Evolutionary conservation across 1,284 basidiomycete genomes (phyloP), one percentile per base, ranked within the genome.

Genomic region (Volvariella volvacea): DNA sequence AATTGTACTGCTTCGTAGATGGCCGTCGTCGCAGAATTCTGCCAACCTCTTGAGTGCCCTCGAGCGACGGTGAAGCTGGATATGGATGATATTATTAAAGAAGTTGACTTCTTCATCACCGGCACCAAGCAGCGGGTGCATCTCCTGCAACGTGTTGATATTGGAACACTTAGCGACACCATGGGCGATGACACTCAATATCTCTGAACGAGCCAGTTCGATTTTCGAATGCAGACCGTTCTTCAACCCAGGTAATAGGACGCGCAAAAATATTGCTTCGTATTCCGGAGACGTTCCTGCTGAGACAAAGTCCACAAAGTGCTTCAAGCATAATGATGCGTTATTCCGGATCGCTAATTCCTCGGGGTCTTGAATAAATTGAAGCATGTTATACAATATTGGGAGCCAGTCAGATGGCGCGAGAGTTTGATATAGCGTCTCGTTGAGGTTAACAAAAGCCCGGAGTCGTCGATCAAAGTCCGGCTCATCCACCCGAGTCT

Each of bases 21-120:
- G 68, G 1, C 81, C 81, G 44, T 81, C 75, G n/a, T 84, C 78
- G 45, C 83, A 85, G 44, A 84, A 78, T 40, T 97, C 92, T 0
- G 82, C 83, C 10, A 99, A 75, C 22, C 94, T 78, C 22, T 88
- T 81, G 28, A 99, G 72, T 0, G 96, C 95, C 50, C 96, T 75
- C 1, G 85, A 83, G 16, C 95, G 82, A 47, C 95, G 84, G 62
- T 99, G 95, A 3, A 88, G 69, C 65, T 99, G 96, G 43, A 99
- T 83, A 62, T 99, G 96, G 51, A 89, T 80, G 42, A 99, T 81
- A 63, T 99, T 99, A 70, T 86, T 85, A 75, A 99, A 98, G 68
- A 99, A 95, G 60, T 87, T 94, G 21, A 92, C 93, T 62, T 99
- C 96, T 39, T 91, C 88, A 57, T 99, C 95, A 1, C 91, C 93